These are phyloP conservation scores for Arachis monticola DNA, from an alignment of 331 rosid genomes.

Conservation along the genomic window DNA sequence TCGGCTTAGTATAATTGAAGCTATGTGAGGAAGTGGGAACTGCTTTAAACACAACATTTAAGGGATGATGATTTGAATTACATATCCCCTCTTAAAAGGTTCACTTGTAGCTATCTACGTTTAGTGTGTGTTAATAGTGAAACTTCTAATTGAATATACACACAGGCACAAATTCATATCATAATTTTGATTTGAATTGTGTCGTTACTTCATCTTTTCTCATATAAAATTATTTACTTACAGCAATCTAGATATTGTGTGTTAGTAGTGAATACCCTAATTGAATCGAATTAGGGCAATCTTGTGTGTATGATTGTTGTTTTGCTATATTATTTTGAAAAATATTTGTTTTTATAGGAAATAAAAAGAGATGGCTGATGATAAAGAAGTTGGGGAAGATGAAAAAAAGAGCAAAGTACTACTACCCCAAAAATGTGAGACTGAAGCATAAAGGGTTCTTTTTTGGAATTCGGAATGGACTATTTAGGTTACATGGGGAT, in stretches of 20 bases:
- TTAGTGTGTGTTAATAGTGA: too few relatives aligned
- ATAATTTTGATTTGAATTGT: too few relatives aligned
- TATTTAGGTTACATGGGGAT: conserved; percentile 72
- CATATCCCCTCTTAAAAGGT: too few relatives aligned
- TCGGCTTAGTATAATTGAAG: too few relatives aligned
- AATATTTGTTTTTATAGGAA: conserved; percentile 25
- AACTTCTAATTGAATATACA: too few relatives aligned
- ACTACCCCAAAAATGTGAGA: conserved; percentile 46
- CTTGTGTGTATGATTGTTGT: conserved; percentile 20
- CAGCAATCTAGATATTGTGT: not conserved
- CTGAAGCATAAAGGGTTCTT: conserved; percentile 66
- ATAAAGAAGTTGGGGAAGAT: conserved; percentile 61
- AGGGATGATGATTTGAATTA: not conserved
- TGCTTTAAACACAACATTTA: not conserved
- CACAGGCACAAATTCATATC: too few relatives aligned
- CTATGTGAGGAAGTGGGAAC: not conserved
- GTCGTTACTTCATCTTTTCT: not conserved
- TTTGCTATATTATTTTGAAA: conserved; percentile 7
- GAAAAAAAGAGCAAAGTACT: conserved; percentile 55
- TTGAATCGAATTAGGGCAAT: not conserved
- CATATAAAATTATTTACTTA: not conserved
- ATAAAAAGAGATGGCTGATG: conserved; percentile 68
- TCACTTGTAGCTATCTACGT: too few relatives aligned
- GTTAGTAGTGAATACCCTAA: not conserved
- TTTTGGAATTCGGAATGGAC: conserved; percentile 70